phyloP scores from a whole-genome alignment of 73 alveolate species.

The Paramecium tetraurelia region DNA sequence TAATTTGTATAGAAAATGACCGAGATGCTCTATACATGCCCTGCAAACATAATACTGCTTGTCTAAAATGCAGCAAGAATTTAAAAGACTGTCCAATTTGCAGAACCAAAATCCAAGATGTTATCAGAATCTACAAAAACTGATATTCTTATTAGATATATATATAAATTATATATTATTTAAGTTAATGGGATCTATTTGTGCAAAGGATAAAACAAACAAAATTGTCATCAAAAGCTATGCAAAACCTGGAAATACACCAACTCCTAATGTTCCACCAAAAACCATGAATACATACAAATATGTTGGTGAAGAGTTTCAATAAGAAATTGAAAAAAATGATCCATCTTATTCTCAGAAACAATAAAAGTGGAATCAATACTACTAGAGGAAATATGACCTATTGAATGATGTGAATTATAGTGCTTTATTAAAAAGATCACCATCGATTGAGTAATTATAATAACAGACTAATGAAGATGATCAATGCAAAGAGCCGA shows the following conservation, averaged over 20 bases:
- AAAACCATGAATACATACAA: background rate
- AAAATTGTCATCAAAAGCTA: background rate
- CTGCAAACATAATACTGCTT: conserved; percentile 80
- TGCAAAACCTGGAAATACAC: background rate
- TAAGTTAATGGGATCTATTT: conserved; percentile 21
- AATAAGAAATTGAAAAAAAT: background rate
- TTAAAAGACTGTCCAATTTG: conserved; percentile 79
- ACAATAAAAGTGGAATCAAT: background rate
- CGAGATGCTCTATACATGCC: conserved; percentile 80
- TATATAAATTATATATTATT: background rate
- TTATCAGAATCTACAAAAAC: conserved; percentile 72
- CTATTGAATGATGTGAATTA: background rate
- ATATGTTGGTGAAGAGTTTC: background rate
- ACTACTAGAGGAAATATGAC: background rate
- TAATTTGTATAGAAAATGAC: conserved; percentile 72
- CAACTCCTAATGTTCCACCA: background rate
- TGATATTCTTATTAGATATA: background rate
- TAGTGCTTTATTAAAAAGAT: background rate
- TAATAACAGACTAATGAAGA: background rate
- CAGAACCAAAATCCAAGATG: conserved; percentile 74
- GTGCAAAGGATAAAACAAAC: background rate
- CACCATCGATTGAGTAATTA: background rate
- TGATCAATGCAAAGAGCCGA: background rate
- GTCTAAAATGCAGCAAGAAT: conserved; percentile 75
- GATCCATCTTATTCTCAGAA: background rate